Percentiles rank a stretch among this genome's conserved stretches.
phyloP scores from a whole-genome alignment of 352 stramenopile genomes.

The Phytophthora podocarpi region DNA sequence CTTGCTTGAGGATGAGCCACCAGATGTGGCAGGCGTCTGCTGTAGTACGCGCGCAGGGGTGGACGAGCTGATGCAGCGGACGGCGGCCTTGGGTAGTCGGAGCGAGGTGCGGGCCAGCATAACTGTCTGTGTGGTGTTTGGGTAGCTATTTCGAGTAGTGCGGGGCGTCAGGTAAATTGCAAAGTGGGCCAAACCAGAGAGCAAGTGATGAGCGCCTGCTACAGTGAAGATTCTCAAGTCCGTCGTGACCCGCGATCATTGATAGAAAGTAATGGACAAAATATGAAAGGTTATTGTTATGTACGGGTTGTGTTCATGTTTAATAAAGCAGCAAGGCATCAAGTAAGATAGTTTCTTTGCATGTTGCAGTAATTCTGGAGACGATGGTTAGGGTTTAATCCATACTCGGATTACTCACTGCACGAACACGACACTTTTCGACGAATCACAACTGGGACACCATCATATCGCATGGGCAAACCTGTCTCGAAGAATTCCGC shows the following conservation, averaged over 20 bases:
- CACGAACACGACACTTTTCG: not conserved
- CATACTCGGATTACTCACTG: conserved; percentile 20
- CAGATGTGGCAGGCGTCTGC: conserved; percentile 28
- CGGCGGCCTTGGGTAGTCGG: conserved; percentile 32
- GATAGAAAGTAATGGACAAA: not conserved
- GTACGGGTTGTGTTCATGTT: too few relatives aligned
- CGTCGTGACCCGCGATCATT: not conserved
- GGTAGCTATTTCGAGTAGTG: not conserved
- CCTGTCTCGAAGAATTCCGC: not conserved
- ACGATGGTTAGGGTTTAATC: conserved; percentile 10
- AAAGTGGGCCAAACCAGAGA: conserved; percentile 26
- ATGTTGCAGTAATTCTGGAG: conserved; percentile 42
- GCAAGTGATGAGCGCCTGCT: conserved; percentile 26
- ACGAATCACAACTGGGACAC: not conserved
- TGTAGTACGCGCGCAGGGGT: conserved; percentile 41
- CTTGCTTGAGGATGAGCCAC: conserved; percentile 8
- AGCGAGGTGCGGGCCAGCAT: conserved; percentile 42
- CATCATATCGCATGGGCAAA: not conserved
- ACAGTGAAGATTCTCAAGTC: conserved; percentile 10
- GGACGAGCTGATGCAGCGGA: conserved; percentile 40
- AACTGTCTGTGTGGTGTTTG: too few relatives aligned
- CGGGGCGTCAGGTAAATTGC: conserved; percentile 12
- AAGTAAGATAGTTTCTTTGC: too few relatives aligned
- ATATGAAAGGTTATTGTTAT: not conserved
- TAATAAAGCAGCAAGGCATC: too few relatives aligned